A percentile compares a stretch with the other conserved stretches of the same genome.
Evolutionary conservation across 2,329 filamentous ascomycete genomes (phyloP).

Genomic region (Coniochaeta pulveracea): DNA sequence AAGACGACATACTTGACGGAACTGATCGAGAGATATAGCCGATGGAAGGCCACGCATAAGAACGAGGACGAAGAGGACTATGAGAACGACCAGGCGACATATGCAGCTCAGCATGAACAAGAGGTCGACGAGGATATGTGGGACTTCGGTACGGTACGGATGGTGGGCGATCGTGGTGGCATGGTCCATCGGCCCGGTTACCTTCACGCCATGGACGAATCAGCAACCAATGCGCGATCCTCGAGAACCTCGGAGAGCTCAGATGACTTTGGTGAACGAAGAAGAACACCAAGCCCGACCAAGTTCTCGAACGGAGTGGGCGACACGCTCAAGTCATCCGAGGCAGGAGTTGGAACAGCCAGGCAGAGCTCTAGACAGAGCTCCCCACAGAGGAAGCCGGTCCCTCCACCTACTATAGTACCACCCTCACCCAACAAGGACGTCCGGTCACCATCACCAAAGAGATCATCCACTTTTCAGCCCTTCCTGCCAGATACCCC

Average conservation of each 20-base stretch:
- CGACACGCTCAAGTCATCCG: constrained; percentile 41
- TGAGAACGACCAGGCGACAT: constrained; percentile 34
- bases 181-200: constrained; percentile 45
- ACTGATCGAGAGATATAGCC: constrained; percentile 79
- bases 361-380: constrained; percentile 43
- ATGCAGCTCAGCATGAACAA: constrained; percentile 24
- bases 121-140: constrained; percentile 73
- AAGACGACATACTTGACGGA: constrained; percentile 96
- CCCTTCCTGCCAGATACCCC: constrained; percentile 30
- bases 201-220: constrained; percentile 65
- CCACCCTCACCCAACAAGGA: constrained; percentile 45
- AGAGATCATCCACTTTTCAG: constrained; percentile 25
- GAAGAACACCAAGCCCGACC: constrained; percentile 37
- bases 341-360: constrained; percentile 19
- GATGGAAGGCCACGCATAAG: constrained; percentile 77
- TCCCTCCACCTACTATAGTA: constrained; percentile 19
- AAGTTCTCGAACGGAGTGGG: constrained; percentile 33
- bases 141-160: constrained; percentile 94
- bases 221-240: constrained; percentile 65
- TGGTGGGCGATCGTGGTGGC: constrained; percentile 57
- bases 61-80: constrained; percentile 56
- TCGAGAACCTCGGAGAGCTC: constrained; percentile 36
- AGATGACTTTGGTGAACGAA: constrained; percentile 40
- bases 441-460: constrained; percentile 44
- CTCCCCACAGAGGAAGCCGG: constrained; percentile 49